phyloP scores from a whole-genome alignment of 495 filamentous ascomycete genomes.

The Clavariopsis aquatica region DNA sequence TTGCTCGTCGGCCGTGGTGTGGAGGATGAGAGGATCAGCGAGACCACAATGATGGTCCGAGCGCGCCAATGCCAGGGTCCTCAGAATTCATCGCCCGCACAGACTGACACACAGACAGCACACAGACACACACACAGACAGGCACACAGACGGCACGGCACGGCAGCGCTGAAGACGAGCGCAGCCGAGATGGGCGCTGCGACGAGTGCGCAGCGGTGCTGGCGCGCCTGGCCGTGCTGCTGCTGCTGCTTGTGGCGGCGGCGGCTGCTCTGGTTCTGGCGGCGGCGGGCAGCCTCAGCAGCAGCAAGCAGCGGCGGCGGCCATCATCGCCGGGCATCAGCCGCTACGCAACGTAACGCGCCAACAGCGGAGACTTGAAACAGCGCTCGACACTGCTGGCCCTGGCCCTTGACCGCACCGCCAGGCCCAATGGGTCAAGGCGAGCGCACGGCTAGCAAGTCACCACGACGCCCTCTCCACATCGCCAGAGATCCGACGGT shows the following conservation, averaged over 20 bases:
- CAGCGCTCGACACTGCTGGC: background rate
- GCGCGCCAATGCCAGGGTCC: background rate
- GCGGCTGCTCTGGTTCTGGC: background rate
- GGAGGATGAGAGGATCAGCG: background rate
- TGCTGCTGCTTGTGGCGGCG: background rate
- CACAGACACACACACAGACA: too few species aligned
- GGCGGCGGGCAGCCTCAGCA: background rate
- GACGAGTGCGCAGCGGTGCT: background rate
- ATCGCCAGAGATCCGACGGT: constrained; percentile 31
- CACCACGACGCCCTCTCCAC: constrained; percentile 29
- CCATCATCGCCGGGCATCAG: constrained; percentile 1
- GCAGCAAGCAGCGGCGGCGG: background rate
- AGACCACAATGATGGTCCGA: background rate
- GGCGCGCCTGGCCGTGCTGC: too few species aligned
- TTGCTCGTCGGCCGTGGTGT: background rate
- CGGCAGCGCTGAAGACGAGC: background rate
- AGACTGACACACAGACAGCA: background rate
- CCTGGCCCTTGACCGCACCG: background rate
- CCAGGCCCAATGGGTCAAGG: constrained; percentile 16
- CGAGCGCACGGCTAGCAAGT: background rate
- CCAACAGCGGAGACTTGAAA: constrained; percentile 14
- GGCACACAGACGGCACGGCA: background rate
- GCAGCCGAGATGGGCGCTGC: background rate
- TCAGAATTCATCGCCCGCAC: background rate
- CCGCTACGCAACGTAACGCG: constrained; percentile 19